These are phyloP conservation scores for Colletotrichum higginsianum DNA, from an alignment of 2,329 filamentous ascomycete genomes.

Conservation along the genomic window DNA sequence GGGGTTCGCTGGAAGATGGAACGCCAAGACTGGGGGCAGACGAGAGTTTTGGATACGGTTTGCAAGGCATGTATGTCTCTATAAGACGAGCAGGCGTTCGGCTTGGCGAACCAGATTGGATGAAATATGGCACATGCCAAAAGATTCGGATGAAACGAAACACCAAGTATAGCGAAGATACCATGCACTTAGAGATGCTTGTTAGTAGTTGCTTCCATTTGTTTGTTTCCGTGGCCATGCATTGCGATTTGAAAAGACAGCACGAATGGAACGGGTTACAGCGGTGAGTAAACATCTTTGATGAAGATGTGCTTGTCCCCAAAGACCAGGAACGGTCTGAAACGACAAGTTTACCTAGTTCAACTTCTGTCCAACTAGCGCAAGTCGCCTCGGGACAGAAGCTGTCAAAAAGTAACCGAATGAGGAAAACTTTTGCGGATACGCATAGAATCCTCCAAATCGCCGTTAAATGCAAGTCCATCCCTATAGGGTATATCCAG, in stretches of 20 bases:
- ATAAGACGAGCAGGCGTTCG: constrained; percentile 37
- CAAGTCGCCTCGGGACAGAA: neutral
- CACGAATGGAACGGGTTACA: neutral
- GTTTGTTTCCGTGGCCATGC: neutral
- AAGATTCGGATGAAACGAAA: constrained; percentile 33
- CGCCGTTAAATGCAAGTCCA: constrained; percentile 33
- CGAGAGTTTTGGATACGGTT: neutral
- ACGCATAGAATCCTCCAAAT: constrained; percentile 21
- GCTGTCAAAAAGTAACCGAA: neutral
- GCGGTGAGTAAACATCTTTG: constrained; percentile 7
- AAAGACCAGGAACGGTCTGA: no score
- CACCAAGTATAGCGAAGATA: constrained; percentile 11
- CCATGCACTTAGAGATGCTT: neutral
- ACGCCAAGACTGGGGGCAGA: constrained; percentile 23
- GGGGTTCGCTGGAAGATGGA: neutral
- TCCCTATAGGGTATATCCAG: constrained; percentile 39
- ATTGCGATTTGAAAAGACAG: neutral
- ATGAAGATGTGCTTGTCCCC: constrained; percentile 8
- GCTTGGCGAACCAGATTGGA: constrained; percentile 27
- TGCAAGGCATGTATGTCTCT: constrained; percentile 7
- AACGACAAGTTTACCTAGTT: neutral
- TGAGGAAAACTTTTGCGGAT: constrained; percentile 19
- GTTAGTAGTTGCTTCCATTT: neutral
- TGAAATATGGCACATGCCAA: constrained; percentile 8
- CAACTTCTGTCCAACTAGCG: neutral